A percentile compares a stretch with the other conserved stretches of the same genome.
These are phyloP conservation scores for Stemphylium lycopersici DNA, from an alignment of 2,329 filamentous ascomycete genomes.

Conservation along the genomic window DNA sequence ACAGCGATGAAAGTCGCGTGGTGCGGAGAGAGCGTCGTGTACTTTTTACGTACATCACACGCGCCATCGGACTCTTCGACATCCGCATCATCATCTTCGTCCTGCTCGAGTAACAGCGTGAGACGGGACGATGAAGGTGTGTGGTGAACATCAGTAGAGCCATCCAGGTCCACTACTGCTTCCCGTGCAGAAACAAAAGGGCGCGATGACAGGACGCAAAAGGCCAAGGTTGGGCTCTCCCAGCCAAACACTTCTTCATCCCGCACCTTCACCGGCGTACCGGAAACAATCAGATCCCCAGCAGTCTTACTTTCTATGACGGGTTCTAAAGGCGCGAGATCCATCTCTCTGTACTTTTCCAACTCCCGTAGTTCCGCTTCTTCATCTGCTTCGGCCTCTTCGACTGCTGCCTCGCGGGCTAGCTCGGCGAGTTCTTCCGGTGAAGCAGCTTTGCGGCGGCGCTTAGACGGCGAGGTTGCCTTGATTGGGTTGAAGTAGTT, in stretches of 20 bases:
- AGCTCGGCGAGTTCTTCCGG: neutral
- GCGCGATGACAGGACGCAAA: neutral
- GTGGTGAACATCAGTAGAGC: neutral
- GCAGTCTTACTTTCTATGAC: conserved; percentile 18
- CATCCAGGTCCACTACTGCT: neutral
- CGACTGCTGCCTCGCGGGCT: conserved; percentile 14
- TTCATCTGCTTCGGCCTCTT: conserved; percentile 13
- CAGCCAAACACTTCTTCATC: neutral
- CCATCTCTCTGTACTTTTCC: conserved; percentile 24
- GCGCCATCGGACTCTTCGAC: neutral
- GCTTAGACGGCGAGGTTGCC: too few species aligned
- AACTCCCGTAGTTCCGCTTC: conserved; percentile 5
- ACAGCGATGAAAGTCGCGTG: conserved; percentile 33
- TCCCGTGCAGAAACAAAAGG: neutral
- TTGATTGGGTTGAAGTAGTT: too few species aligned
- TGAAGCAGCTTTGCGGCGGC: neutral
- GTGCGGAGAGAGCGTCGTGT: conserved; percentile 13
- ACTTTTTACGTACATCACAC: neutral
- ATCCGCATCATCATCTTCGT: conserved; percentile 4
- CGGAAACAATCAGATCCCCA: conserved; percentile 24
- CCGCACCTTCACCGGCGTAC: conserved; percentile 6
- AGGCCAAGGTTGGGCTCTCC: neutral
- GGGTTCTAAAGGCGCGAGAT: conserved; percentile 30
- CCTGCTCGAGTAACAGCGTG: neutral
- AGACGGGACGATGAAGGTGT: neutral